Evolutionary conservation across 2,329 filamentous ascomycete species (phyloP).

Genomic region (Aurifilum marmelostoma): DNA sequence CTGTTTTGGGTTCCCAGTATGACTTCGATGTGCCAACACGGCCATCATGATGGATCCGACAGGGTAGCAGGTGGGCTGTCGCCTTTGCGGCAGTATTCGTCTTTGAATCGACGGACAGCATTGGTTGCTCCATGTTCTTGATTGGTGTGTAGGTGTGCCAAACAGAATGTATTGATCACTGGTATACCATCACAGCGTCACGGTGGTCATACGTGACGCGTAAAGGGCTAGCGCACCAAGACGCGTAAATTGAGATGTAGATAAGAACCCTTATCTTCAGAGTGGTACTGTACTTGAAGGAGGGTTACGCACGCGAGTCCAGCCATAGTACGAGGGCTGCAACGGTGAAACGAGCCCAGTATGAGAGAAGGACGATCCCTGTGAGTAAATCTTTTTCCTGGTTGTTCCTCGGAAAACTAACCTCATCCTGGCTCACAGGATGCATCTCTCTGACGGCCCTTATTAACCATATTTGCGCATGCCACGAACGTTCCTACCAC

Average conservation of each 20-base stretch:
- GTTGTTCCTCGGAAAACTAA: no score
- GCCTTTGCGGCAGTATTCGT: conserved; percentile 40
- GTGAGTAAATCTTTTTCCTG: background rate
- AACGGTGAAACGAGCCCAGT: background rate
- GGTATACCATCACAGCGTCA: background rate
- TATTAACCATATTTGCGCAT: background rate
- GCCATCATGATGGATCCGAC: conserved; percentile 78
- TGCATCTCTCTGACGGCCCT: background rate
- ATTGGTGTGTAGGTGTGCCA: background rate
- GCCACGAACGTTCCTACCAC: background rate
- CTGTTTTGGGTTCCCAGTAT: conserved; percentile 68
- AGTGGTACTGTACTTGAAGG: background rate
- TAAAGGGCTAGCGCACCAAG: background rate
- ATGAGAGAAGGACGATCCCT: background rate
- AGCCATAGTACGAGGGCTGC: no score
- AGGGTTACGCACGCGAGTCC: no score
- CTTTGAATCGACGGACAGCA: conserved; percentile 44
- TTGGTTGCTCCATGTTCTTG: conserved; percentile 45
- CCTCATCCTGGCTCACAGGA: background rate
- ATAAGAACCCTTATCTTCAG: conserved; percentile 29
- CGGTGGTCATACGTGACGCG: background rate
- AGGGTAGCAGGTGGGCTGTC: conserved; percentile 76
- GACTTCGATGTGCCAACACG: conserved; percentile 63
- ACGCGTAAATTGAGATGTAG: conserved; percentile 24
- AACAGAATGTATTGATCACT: background rate